Conservation (phyloP, 163 green algal genomes). For the Volvox carteri region DNA sequence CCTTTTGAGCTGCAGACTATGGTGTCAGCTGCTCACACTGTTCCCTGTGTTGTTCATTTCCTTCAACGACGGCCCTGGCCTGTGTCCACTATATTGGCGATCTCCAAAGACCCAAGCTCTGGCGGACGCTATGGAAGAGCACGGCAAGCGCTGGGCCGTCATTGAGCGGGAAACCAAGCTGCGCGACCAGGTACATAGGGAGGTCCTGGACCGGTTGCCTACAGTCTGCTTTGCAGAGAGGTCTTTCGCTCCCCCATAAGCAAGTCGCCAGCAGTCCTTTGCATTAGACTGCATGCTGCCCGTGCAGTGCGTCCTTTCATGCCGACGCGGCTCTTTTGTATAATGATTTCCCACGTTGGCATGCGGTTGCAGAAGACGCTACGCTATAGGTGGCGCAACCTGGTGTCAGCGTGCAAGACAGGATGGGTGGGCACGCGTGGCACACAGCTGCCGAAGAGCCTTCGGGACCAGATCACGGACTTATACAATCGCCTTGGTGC, state of each 20-base stretch:
- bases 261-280: background rate
- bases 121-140: background rate
- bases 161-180: slow-evolving; percentile 1
- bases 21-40: too few species aligned
- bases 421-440: background rate
- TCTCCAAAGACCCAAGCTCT: background rate
- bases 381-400: slow-evolving; percentile 20
- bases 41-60: background rate
- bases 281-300: background rate
- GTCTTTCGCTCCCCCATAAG: too few species aligned
- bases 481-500: background rate
- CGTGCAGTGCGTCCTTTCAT: background rate
- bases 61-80: too few species aligned
- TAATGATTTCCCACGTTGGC: background rate
- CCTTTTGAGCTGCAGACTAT: too few species aligned
- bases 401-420: background rate
- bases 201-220: background rate
- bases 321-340: background rate
- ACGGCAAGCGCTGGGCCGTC: background rate
- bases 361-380: background rate
- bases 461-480: background rate
- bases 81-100: too few species aligned
- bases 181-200: background rate
- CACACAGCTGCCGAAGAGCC: background rate
- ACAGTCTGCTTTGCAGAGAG: too few species aligned